Evolutionary conservation across 768 basidiomycete species (phyloP), one percentile per base, ranked within the genome.

Genomic region (Clathrus columnatus): DNA sequence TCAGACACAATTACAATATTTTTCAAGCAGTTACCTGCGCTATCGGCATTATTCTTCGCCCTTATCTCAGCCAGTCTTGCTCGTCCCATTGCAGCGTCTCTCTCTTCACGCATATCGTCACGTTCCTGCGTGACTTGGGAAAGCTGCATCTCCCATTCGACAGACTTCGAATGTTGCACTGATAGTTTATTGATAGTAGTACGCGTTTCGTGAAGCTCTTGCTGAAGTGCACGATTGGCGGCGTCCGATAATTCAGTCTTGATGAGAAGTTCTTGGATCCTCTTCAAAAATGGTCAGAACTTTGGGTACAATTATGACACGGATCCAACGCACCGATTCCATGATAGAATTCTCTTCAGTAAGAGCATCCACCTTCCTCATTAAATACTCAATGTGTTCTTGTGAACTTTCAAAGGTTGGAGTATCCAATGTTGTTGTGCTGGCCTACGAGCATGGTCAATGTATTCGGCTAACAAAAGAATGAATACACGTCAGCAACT

Each of bases 211-310:
- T 89, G 82, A 28, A 93, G 74, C 61, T 92, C 87, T 42, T 82
- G 77, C 24, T 87, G 67, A 11, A 88, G 72, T 5, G 80, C 78
- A 65, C 87, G 87, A 63, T 82, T 88, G 8, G 90, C 85, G 1
- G 79, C 75, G 61, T 95, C 92, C 1, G 83, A 76, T 29, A 90
- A 78, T 68, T 95, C 92, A 51, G 79, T 87, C 65, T 91, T 87
- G 43, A 90, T 74, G 17, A 90, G 71, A 17, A 88, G 84, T 65
- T 90, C 86, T 6, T 83, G 83, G 29, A 92, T 73, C 29, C 85
- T 80, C 89, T 93, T 56, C 36, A 57, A 41, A 7, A 47, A 44
- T 23, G 45, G 24, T 10, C 21, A 4, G 4, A 18, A 18, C 43
- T 5, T 11, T 20, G 16, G 30, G 23, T 28, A 20, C 28, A 10